Base-by-base conservation (phyloP, 2,329 filamentous ascomycete species). In the Fusarium sp. region DNA sequence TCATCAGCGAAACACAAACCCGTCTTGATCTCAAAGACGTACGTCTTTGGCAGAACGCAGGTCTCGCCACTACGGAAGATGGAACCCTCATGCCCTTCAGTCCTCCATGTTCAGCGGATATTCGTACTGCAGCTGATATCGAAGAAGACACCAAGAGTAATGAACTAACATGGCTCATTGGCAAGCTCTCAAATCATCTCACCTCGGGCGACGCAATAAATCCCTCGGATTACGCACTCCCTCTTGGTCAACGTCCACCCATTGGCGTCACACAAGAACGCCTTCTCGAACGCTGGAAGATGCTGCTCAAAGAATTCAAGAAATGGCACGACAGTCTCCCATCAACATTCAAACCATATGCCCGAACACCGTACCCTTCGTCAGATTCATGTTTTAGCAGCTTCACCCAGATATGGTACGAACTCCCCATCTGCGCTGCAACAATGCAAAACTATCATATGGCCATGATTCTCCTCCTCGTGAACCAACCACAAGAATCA, bases 371-470 rank as follows among this genome's bases (percentile, higher is more conserved):
- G 6, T 66, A 57, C 4, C 24, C 39, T 4, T 32, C 28, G 1
- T 5, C 22, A 8, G 24, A 24, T 0, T 26, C 63, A 1, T 66
- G 35, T 11, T 68, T 72, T 28, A 10, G 30, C 3, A 38, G 32
- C 0, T 88, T 87, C 79, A 85, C 81, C 1, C 88, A 91, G 76
- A 85, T 91, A 18, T 92, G 90, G 90, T 91, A 90, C 79, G 86
- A 87, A 59, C 84, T 89, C 1, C 86, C 90, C 0, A 88, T 92
- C 85, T 92, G 90, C 80, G 90, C 88, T 0, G 90, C 90, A 6
- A 89, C 90, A 3, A 92, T 92, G 86, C 90, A 91, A 75, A 87
- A 86, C 67, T 92, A 91, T 72, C 88, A 92, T 75, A 91, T 92
- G 83, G 89, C 89, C 2, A 86, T 88, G 48, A 89, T 92, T 17